Evolutionary conservation across 2,329 filamentous ascomycete genomes (phyloP), one percentile per base, ranked within the genome.

Genomic region (Harringtonia lauricola): DNA sequence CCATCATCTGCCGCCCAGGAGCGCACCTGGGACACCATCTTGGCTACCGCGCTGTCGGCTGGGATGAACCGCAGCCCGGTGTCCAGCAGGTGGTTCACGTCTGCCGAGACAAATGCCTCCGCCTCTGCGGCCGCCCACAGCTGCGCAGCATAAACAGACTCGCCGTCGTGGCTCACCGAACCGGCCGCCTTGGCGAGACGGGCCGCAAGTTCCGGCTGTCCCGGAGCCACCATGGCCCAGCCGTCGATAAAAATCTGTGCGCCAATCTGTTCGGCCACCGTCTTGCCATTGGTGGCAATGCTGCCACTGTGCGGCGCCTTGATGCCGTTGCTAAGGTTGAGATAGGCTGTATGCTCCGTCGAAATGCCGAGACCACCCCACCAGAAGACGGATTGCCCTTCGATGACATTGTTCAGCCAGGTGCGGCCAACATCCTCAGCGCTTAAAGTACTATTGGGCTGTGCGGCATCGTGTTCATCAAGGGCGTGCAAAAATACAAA

Each of bases 41-140:
- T 39, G 0, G 55, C 53, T 19, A 64, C 51, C 15, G 53, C 43
- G 2, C 56, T 60, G n/a, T 58, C 51, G 1, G n/a, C 6, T 0
- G 58, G 57, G 2, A 64, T 50, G 24, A 47, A 52, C 6, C 29
- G 8, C 2, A 64, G 50, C 0, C 60, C 60, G 2, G 49, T 52
- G 4, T 62, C 56, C 1, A 64, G 47, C 5, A 64, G 47, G 28
- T 57, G 56, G 17, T 60, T 47, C 6, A 60, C 51, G 29, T 64
- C 57, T 8, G 48, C 52, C 1, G 56, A 56, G 3, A 54, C 31
- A 31, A 64, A 64, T 0, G 62, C 61, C 37, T 61, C 59, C 2
- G 62, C 57, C 43, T 64, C 62, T 60, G 63, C 63, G 8, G 58
- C 61, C 3, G 62, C 62, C 61, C 61, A 65, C 7, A 64, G 46